Evolutionary conservation across 495 filamentous ascomycete species (phyloP).

Genomic region (Saxophila tyrrhenica): DNA sequence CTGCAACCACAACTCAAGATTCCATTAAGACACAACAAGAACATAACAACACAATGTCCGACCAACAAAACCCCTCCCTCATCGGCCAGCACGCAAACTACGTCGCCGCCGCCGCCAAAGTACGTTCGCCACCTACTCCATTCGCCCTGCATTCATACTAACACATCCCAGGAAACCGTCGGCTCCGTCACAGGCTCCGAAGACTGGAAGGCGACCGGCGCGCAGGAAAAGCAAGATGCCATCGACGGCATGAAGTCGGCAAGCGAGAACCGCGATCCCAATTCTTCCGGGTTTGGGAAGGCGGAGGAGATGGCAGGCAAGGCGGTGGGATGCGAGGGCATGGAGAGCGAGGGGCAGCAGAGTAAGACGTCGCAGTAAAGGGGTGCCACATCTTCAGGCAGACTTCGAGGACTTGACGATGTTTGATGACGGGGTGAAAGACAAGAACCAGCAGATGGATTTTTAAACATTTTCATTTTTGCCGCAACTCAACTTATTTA

Average conservation of each 20-base stretch:
- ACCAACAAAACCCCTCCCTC: slow-evolving; percentile 21
- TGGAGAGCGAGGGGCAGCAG: slow-evolving; percentile 29
- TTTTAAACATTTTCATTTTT: not conserved
- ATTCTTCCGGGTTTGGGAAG: slow-evolving; percentile 24
- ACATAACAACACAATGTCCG: slow-evolving; percentile 2
- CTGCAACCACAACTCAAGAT: not conserved
- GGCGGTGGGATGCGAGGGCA: slow-evolving; percentile 30
- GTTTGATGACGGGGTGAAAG: not conserved
- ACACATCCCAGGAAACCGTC: slow-evolving; percentile 23
- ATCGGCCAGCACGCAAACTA: slow-evolving; percentile 30
- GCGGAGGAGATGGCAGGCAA: slow-evolving; percentile 30
- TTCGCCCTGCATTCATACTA: not conserved
- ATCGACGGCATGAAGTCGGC: slow-evolving; percentile 30
- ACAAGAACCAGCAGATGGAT: not conserved
- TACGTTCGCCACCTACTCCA: slow-evolving; percentile 12
- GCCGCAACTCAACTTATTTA: not conserved
- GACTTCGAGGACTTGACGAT: not conserved
- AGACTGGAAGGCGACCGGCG: slow-evolving; percentile 28
- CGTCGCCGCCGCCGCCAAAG: slow-evolving; percentile 29
- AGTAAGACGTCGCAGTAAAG: slow-evolving; percentile 17
- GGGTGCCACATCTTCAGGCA: too few relatives aligned
- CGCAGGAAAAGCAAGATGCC: slow-evolving; percentile 24
- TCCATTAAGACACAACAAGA: not conserved
- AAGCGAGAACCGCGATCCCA: slow-evolving; percentile 24
- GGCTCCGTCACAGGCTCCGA: slow-evolving; percentile 25